These are phyloP conservation scores for Lasiosphaeria hispida DNA, from an alignment of 495 filamentous ascomycete species.

Conservation along the genomic window DNA sequence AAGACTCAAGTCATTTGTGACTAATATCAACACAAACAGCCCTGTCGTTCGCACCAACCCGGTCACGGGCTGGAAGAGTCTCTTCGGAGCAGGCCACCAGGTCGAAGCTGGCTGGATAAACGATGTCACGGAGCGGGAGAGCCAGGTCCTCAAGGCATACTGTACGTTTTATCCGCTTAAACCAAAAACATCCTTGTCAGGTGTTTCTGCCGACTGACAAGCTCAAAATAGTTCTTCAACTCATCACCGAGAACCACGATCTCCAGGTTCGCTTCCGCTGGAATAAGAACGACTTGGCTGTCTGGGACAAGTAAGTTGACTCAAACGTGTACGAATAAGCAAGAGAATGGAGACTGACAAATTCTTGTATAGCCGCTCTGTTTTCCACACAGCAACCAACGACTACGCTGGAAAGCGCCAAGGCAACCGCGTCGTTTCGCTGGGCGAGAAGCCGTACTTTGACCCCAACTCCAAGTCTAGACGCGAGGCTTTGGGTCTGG, in stretches of 20 bases:
- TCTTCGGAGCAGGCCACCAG: constrained; percentile 57
- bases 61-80: constrained; percentile 69
- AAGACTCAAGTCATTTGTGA: background rate
- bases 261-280: constrained; percentile 66
- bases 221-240: constrained; percentile 42
- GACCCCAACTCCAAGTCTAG: constrained; percentile 58
- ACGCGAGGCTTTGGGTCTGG: constrained; percentile 50
- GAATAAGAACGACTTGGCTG: constrained; percentile 60
- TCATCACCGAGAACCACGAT: constrained; percentile 71
- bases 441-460: constrained; percentile 65
- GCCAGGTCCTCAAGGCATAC: constrained; percentile 55
- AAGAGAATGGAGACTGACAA: constrained; percentile 8
- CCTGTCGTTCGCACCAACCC: constrained; percentile 72
- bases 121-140: constrained; percentile 60
- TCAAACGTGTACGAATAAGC: background rate
- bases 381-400: constrained; percentile 61
- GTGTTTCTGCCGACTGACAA: background rate
- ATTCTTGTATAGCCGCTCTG: constrained; percentile 47
- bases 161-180: constrained; percentile 34
- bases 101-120: constrained; percentile 61
- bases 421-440: constrained; percentile 60
- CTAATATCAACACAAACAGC: constrained; percentile 47
- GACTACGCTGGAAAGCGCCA: constrained; percentile 53
- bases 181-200: background rate
- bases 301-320: constrained; percentile 61